Base-by-base conservation (phyloP, 2,329 filamentous ascomycete species). In the Mollisiaceae sp. region DNA sequence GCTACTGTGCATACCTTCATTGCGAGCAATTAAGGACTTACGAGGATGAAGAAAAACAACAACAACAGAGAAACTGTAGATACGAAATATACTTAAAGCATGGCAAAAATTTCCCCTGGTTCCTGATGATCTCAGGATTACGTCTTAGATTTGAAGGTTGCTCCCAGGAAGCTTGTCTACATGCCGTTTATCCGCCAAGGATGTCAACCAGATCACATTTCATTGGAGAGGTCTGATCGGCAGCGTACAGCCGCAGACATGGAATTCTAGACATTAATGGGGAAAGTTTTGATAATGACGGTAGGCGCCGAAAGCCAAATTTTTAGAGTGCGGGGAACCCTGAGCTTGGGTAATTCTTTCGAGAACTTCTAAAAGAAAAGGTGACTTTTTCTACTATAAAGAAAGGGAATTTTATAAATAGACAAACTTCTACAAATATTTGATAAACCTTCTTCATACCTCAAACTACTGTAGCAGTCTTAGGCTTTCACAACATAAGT, bases 1-100 rank as follows among this genome's bases (percentile, higher is more conserved):
- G 57, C 18, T n/a, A 54, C 22, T 36, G 27, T 38, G 35, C 8
- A 39, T 14, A 24, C 8, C 18, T 54, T 61, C 59, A 61, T 61
- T 2, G 6, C 54, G 58, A 54, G 11, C 14, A 35, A 35, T 54
- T 15, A 24, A 27, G 4, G 32, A 18, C 41, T 18, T 9, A 14
- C n/a, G 20, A 24, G 11, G 22, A 50, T 9, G 20, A 50, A 24
- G 45, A 24, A 8, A 52, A 52, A 27, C 3, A 14, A 35, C 3
- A 14, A 35, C 4, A 12, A 54, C 2, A 54, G 27, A 12, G 15
- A 54, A 27, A 27, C 2, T 20, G 22, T 6, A 14, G 8, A 54
- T 8, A 14, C 8, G 27, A 35, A 54, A 32, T 54, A 35, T 54
- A 54, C 50, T 54, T 8, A 54, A 54, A 9, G n/a, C 22, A 20